Evolutionary conservation across 164 flowering plant genomes (phyloP).

Genomic region (Hamamelis virginiana): DNA sequence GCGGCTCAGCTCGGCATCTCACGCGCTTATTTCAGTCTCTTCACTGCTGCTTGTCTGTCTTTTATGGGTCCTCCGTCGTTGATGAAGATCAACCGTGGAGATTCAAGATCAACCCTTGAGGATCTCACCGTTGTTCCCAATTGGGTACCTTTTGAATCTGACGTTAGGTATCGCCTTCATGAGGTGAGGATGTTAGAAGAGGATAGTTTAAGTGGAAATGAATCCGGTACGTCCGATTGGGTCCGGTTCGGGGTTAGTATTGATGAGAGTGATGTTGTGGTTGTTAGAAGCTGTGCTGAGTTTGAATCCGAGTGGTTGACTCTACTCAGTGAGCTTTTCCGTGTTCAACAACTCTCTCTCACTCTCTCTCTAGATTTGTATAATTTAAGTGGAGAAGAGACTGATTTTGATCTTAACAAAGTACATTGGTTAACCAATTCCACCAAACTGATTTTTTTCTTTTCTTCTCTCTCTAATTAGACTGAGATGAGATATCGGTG

Average conservation of each 20-base stretch:
- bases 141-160: constrained; percentile 47
- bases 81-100: constrained; percentile 1
- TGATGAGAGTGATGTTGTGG: too few relatives aligned
- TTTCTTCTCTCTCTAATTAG: too few relatives aligned
- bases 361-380: too few relatives aligned
- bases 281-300: too few relatives aligned
- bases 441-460: too few relatives aligned
- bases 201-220: constrained; percentile 10
- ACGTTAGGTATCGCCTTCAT: constrained; percentile 29
- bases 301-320: too few relatives aligned
- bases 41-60: constrained; percentile 34
- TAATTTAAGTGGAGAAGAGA: too few relatives aligned
- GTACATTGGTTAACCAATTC: too few relatives aligned
- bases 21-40: constrained; percentile 34
- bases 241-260: constrained; percentile 24
- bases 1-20: constrained; percentile 35
- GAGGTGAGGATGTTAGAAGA: constrained; percentile 28
- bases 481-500: too few relatives aligned
- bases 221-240: constrained; percentile 28
- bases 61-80: constrained; percentile 42
- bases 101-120: constrained; percentile 12
- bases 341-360: too few relatives aligned
- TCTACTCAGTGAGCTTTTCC: too few relatives aligned
- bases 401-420: too few relatives aligned
- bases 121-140: constrained; percentile 36